These are phyloP conservation scores for Ustilago cynodontis DNA, from an alignment of 1,284 basidiomycete species.

Conservation along the genomic window DNA sequence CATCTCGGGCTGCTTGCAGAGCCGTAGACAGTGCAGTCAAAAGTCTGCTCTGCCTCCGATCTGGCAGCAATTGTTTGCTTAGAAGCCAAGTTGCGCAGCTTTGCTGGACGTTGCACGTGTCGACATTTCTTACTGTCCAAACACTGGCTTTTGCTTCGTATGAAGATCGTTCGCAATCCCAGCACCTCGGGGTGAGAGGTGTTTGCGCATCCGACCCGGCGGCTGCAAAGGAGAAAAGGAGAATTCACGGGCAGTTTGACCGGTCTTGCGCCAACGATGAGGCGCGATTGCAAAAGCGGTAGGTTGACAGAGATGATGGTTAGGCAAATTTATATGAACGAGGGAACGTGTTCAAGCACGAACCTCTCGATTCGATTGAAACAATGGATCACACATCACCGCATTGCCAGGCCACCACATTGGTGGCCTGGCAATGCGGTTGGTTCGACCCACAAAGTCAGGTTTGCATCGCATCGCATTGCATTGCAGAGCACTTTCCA, in stretches of 20 bases:
- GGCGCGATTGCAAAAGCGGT: neutral
- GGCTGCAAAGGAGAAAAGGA: conserved; percentile 11
- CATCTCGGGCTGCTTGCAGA: neutral
- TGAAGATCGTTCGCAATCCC: neutral
- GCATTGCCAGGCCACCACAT: too few relatives aligned
- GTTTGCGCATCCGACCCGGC: neutral
- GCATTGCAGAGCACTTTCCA: conserved; percentile 19
- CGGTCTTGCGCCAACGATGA: neutral
- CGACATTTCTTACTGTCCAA: too few relatives aligned
- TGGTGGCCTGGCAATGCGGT: neutral
- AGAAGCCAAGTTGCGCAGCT: too few relatives aligned
- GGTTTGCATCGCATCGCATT: conserved; percentile 1
- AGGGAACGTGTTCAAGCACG: conserved; percentile 35
- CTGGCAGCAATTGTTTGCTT: too few relatives aligned
- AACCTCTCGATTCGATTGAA: neutral
- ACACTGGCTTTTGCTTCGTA: too few relatives aligned
- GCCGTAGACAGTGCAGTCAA: neutral
- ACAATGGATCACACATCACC: neutral
- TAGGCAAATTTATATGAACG: conserved; percentile 8
- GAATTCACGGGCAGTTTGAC: neutral
- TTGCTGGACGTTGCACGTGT: too few relatives aligned
- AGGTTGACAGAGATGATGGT: conserved; percentile 14
- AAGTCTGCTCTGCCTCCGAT: too few relatives aligned
- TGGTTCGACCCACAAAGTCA: conserved; percentile 9
- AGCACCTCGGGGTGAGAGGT: neutral